Conservation (phyloP, 305 asterid genomes). For the Coffea humblotiana region DNA sequence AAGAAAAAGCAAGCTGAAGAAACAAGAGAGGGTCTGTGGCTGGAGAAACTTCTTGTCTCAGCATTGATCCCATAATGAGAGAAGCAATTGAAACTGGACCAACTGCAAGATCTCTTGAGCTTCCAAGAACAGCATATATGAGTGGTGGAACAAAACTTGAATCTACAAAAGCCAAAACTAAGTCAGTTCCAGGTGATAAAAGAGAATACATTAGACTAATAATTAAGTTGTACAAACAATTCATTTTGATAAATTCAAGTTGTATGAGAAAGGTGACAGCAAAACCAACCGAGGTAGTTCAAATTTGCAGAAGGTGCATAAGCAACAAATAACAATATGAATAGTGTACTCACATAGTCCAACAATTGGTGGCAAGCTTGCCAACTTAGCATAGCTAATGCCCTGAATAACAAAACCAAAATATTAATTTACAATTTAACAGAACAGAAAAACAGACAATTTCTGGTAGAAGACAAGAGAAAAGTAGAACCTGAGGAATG, state of each 20-base stretch:
- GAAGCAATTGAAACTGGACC: conserved; percentile 95
- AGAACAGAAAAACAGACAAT: background rate
- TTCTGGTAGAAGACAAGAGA: too few relatives aligned
- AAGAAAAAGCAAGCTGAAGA: conserved; percentile 74
- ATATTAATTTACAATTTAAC: too few relatives aligned
- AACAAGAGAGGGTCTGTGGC: conserved; percentile 56
- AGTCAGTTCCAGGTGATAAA: background rate
- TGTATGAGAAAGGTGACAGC: background rate
- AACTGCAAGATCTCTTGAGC: conserved; percentile 90
- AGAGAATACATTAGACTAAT: background rate
- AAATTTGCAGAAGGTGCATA: background rate
- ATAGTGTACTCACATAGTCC: conserved; percentile 67
- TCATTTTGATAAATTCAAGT: background rate
- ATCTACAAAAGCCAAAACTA: conserved; percentile 43
- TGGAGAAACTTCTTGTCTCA: conserved; percentile 72
- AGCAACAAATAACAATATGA: background rate
- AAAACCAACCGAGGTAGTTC: too few relatives aligned
- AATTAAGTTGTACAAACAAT: background rate
- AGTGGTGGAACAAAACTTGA: conserved; percentile 93
- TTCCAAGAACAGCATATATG: conserved; percentile 82
- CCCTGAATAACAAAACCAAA: conserved; percentile 42
- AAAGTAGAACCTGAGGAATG: conserved; percentile 68
- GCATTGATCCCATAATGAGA: conserved; percentile 76
- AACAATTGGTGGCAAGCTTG: conserved; percentile 84
- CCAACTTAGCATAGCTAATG: conserved; percentile 85